phyloP scores from a whole-genome alignment of 1,284 basidiomycete genomes.

The Ceratobasidium sp. region DNA sequence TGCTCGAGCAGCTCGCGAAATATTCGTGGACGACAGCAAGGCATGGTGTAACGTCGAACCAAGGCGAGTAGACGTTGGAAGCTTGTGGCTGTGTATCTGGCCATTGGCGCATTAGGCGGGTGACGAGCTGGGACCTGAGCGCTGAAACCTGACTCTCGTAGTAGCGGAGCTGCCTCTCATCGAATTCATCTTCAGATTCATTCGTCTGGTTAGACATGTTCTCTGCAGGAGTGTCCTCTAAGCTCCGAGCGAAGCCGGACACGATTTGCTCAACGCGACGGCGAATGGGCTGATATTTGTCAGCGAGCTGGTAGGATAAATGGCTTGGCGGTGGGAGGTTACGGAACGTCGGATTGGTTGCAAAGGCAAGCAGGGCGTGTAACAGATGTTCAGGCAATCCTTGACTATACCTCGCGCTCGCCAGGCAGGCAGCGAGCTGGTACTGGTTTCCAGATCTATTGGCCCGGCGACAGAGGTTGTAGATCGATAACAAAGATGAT shows the following conservation, averaged over 20 bases:
- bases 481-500: background rate
- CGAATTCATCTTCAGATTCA: background rate
- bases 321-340: conserved; percentile 19
- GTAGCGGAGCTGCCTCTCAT: background rate
- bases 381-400: background rate
- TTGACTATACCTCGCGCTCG: background rate
- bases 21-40: background rate
- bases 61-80: background rate
- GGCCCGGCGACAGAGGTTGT: conserved; percentile 18
- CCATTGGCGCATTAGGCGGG: background rate
- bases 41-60: conserved; percentile 12
- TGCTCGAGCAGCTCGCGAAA: conserved; percentile 17
- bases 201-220: background rate
- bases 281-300: conserved; percentile 7
- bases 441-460: background rate
- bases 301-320: conserved; percentile 16
- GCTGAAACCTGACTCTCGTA: background rate
- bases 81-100: background rate
- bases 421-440: background rate
- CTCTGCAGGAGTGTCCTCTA: background rate
- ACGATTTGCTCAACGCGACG: background rate
- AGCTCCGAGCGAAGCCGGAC: background rate
- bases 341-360: conserved; percentile 15
- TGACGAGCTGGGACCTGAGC: background rate
- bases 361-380: conserved; percentile 32